Conservation (phyloP, 805 yeast genomes). For the Nakazawaea sp. region DNA sequence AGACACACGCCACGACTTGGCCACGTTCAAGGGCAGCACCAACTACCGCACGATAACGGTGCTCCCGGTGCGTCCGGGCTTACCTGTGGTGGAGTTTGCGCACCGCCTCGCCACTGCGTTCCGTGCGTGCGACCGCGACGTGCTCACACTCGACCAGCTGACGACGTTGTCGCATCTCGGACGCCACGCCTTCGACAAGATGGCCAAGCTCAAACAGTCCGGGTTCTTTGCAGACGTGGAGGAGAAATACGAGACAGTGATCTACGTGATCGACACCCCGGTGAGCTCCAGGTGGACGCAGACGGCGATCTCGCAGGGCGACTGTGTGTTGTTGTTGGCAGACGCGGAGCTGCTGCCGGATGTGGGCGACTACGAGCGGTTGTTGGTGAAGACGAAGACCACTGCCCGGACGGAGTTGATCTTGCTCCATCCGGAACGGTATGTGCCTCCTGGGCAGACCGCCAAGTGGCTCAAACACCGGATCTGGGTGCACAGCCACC, state of each 20-base stretch:
- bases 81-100: constrained; percentile 89
- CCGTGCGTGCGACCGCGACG: constrained; percentile 62
- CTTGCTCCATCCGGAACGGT: constrained; percentile 74
- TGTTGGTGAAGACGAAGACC: constrained; percentile 67
- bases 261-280: constrained; percentile 83
- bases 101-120: constrained; percentile 64
- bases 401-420: constrained; percentile 86
- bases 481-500: constrained; percentile 89
- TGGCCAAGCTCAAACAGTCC: constrained; percentile 77
- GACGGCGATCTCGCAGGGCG: constrained; percentile 92
- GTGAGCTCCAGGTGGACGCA: constrained; percentile 83
- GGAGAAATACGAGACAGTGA: constrained; percentile 80
- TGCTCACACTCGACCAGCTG: constrained; percentile 78
- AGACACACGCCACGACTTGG: constrained; percentile 11
- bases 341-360: constrained; percentile 70
- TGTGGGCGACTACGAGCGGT: constrained; percentile 80
- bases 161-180: constrained; percentile 77
- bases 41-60: constrained; percentile 80
- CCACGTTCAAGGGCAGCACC: constrained; percentile 24
- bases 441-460: constrained; percentile 81
- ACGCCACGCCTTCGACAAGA: constrained; percentile 84
- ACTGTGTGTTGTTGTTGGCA: constrained; percentile 83
- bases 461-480: constrained; percentile 78
- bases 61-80: constrained; percentile 68
- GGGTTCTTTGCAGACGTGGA: constrained; percentile 90